A percentile compares a stretch with the other conserved stretches of the same genome.
Conservation (phyloP, 1,284 basidiomycete species). For the Tilletia walkeri region DNA sequence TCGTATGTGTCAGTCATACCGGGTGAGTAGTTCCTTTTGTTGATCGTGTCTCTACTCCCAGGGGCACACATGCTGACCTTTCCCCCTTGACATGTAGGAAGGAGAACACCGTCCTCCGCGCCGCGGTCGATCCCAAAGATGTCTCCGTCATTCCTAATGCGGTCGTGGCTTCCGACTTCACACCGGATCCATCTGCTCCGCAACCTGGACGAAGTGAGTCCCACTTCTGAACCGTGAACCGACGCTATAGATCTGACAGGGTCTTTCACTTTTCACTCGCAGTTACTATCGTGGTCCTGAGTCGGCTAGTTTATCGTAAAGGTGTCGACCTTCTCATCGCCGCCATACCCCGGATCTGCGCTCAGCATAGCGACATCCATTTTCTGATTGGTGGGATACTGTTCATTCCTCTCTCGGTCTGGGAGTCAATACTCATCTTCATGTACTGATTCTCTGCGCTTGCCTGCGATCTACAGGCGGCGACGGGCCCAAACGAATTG, state of each 20-base stretch:
- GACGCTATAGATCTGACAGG: not conserved
- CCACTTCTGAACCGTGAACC: too few species aligned
- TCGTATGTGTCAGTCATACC: constrained; percentile 95
- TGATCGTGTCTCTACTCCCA: not conserved
- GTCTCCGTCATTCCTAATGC: constrained; percentile 76
- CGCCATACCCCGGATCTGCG: constrained; percentile 84
- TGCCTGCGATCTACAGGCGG: constrained; percentile 58
- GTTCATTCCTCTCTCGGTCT: too few species aligned
- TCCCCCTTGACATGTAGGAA: constrained; percentile 38
- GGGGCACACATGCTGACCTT: too few species aligned
- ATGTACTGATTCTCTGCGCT: too few species aligned
- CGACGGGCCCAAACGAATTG: constrained; percentile 91
- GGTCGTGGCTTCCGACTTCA: constrained; percentile 81
- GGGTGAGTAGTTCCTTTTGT: constrained; percentile 63
- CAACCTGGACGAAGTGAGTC: constrained; percentile 20
- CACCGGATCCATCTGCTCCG: constrained; percentile 60
- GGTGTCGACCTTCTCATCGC: constrained; percentile 93
- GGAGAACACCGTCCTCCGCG: constrained; percentile 91
- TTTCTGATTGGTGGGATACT: constrained; percentile 93
- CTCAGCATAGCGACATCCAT: constrained; percentile 74
- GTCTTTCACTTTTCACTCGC: not conserved
- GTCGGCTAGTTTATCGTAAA: constrained; percentile 92
- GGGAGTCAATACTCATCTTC: too few species aligned
- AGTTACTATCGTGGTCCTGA: constrained; percentile 94
- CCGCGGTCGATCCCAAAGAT: constrained; percentile 59